Evolutionary conservation across 768 basidiomycete genomes (phyloP), one percentile per base, ranked within the genome.

Genomic region (Tricholomella constricta): DNA sequence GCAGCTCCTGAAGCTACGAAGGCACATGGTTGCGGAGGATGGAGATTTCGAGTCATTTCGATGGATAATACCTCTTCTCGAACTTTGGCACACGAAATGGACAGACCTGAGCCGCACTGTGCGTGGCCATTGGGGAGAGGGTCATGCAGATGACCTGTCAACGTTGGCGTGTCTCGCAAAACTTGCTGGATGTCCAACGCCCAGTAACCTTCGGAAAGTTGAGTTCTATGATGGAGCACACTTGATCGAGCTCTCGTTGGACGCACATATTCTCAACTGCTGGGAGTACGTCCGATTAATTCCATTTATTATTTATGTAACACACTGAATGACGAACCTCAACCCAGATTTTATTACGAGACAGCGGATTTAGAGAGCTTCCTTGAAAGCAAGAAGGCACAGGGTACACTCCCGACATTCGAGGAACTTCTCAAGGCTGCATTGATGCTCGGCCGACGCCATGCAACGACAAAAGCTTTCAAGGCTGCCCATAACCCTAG

Each of bases 11-110:
- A 34, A 53, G 15, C 32, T 66, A 36, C 29, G 52, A 26, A 47
- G 58, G 48, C 20, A 55, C 22, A 29, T 36, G 22, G 35, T 51
- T 4, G 40, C 47, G 0, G 52, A 64, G 44, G 42, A 51, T 11
- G 38, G 47, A n/a, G 53, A 61, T 12, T 65, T 65, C 35, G 31
- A 64, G 6, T 61, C 58, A 4, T 58, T 67, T 15, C 48, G 58
- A 9, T 62, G 58, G 44, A 19, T 69, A 2, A 23, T 59, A 15
- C 62, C 66, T 4, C 31, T 68, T 3, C 66, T 69, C 2, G 62
- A 69, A 49, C 45, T 69, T 0, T 71, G 70, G 68, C 70, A 71
- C 42, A 65, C 67, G 1, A 62, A 66, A 53, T 71, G 67, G 70
- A 69, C 69, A 3, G 67, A 69, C 42, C 45, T 68, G 4, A 60